These are phyloP conservation scores for Gossypium aridum DNA, from an alignment of 441 rosid genomes.

Conservation along the genomic window DNA sequence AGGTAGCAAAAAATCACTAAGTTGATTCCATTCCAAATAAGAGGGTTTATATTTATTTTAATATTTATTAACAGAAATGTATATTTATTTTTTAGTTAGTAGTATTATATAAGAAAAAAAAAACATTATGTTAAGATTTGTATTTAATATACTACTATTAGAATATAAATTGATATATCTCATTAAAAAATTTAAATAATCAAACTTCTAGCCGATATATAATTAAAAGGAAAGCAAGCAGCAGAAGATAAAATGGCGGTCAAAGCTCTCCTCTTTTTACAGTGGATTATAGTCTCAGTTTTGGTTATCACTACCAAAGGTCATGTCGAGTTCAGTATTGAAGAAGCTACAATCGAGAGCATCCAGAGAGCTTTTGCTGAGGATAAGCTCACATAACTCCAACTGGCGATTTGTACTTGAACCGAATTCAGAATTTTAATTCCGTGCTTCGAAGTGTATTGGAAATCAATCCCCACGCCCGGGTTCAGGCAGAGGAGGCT, in stretches of 20 bases:
- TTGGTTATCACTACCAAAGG: neutral
- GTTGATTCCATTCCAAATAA: too few species aligned
- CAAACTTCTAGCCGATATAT: too few species aligned
- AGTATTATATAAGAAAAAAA: too few species aligned
- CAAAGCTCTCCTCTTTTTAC: neutral
- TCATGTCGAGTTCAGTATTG: slow-evolving; percentile 20
- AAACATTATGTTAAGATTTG: too few species aligned
- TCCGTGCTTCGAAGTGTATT: slow-evolving; percentile 19
- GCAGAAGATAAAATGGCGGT: neutral
- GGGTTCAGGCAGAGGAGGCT: slow-evolving; percentile 18
- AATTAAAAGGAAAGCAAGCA: too few species aligned
- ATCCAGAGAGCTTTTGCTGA: slow-evolving; percentile 44
- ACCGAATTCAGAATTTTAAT: slow-evolving; percentile 29
- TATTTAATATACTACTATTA: too few species aligned
- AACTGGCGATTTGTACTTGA: slow-evolving; percentile 47
- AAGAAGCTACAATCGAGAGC: slow-evolving; percentile 45
- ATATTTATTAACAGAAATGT: too few species aligned
- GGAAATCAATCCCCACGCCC: slow-evolving; percentile 31
- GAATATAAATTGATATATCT: too few species aligned
- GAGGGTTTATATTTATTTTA: too few species aligned
- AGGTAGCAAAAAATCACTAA: too few species aligned
- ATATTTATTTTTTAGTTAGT: too few species aligned
- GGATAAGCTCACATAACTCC: slow-evolving; percentile 47
- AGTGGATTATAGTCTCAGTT: neutral
- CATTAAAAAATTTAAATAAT: too few species aligned